Percentiles rank a stretch among this genome's conserved stretches.
phyloP scores from a whole-genome alignment of 2,329 filamentous ascomycete genomes.

The Aspergillus aculeatinus region DNA sequence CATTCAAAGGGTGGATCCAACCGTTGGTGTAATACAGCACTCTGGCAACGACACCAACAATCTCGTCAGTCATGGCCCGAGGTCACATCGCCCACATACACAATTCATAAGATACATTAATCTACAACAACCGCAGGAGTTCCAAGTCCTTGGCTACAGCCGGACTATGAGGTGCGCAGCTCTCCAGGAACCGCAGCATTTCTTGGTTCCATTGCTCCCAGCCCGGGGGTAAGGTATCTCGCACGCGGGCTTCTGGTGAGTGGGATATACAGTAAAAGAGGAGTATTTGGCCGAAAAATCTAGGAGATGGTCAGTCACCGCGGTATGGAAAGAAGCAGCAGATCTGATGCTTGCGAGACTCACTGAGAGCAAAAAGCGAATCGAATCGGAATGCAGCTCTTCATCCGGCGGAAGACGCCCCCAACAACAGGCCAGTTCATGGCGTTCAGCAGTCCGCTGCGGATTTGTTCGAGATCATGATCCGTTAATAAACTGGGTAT shows the following conservation, averaged over 20 bases:
- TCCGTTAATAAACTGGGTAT: constrained; percentile 37
- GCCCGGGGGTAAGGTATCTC: constrained; percentile 37
- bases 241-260: constrained; percentile 35
- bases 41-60: too few species aligned
- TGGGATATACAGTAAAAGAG: constrained; percentile 45
- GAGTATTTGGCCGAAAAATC: constrained; percentile 45
- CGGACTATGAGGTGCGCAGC: constrained; percentile 39
- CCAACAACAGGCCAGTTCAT: constrained; percentile 44
- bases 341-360: constrained; percentile 7
- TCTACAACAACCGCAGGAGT: constrained; percentile 33
- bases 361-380: constrained; percentile 45
- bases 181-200: constrained; percentile 42
- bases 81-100: background rate
- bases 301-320: constrained; percentile 9
- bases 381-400: constrained; percentile 43
- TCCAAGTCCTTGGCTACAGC: constrained; percentile 43
- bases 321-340: background rate
- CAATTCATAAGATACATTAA: background rate
- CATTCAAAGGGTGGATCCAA: too few species aligned
- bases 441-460: constrained; percentile 39
- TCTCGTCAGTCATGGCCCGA: too few species aligned
- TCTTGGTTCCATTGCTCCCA: constrained; percentile 44
- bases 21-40: too few species aligned
- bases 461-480: constrained; percentile 41
- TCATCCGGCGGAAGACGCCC: constrained; percentile 43